Evolutionary conservation across 371 early-diverging fungal species (phyloP), one percentile per base, ranked within the genome.

Genomic region (Mucor saturninus): DNA sequence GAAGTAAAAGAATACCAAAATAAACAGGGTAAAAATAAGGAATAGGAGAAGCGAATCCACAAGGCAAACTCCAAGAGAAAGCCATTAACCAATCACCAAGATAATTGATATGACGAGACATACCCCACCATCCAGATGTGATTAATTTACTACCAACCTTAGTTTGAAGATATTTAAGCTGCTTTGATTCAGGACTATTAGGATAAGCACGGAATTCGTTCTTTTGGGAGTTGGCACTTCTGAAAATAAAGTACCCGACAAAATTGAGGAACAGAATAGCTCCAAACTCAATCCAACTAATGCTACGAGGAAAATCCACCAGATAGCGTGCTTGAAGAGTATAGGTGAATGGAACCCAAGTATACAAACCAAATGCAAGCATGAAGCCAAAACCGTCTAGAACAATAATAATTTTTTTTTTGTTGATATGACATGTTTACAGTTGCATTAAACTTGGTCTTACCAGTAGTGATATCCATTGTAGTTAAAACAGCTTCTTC

Each of bases 301-400:
- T 75, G 37, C 83, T 71, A 15, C 77, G 67, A 2, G 95, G 95
- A 64, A 79, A 80, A 42, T 86, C 73, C 8, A 93, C 80, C 62
- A 97, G 82, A 76, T 92, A 97, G 29, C 96, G 87, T 2, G 96
- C 91, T 77, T 97, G 98, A 29, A 96, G 72, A 6, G 93, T 85
- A 71, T 93, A 98, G 28, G 88, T 89, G 76, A 93, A 89, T n/a
- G 96, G 96, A 28, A 98, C 89, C 95, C 95, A 97, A 13, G 89
- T 86, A 51, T 95, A 78, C 59, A 95, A 83, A 14, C 97, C 97
- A 79, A 91, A 93, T 9, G 88, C 84, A 40, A 97, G 86, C 98
- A 96, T 96, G 77, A 83, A 95, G 13, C 98, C 98, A 74, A 97
- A 95, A 14, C 98, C 97, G 65, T 97, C 98, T 79, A 65, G 30